phyloP scores from a whole-genome alignment of 208 protist species.

The Tritrichomonas foetus region DNA sequence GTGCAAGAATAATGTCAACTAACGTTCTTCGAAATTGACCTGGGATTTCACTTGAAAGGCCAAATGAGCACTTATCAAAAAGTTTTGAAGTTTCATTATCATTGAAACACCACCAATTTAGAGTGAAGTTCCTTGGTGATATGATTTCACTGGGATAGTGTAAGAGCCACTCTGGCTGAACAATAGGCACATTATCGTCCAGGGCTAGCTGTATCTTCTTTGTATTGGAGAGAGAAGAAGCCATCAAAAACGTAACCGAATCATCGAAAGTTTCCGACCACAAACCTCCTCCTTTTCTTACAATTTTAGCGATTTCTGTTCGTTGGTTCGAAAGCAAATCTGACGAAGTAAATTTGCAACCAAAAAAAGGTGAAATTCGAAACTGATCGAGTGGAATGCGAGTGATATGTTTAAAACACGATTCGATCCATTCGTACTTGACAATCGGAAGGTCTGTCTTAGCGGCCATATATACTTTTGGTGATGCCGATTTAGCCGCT shows the following conservation, averaged over 20 bases:
- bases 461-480: not conserved
- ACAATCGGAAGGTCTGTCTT: not conserved
- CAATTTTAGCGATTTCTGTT: not conserved
- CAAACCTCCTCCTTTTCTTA: not conserved
- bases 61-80: not conserved
- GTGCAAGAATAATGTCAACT: no score
- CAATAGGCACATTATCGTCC: not conserved
- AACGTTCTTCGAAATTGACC: no score
- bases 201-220: not conserved
- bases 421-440: not conserved
- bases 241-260: not conserved
- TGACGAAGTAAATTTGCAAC: not conserved
- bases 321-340: not conserved
- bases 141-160: not conserved
- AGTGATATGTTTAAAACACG: not conserved
- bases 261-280: not conserved
- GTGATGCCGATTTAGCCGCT: not conserved
- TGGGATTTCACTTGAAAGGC: no score
- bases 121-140: not conserved
- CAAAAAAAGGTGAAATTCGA: not conserved
- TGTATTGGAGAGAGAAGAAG: not conserved
- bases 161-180: not conserved
- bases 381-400: not conserved
- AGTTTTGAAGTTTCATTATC: not conserved
- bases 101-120: not conserved